Conservation (phyloP, 2,329 filamentous ascomycete genomes). For the Fusarium burgessii region DNA sequence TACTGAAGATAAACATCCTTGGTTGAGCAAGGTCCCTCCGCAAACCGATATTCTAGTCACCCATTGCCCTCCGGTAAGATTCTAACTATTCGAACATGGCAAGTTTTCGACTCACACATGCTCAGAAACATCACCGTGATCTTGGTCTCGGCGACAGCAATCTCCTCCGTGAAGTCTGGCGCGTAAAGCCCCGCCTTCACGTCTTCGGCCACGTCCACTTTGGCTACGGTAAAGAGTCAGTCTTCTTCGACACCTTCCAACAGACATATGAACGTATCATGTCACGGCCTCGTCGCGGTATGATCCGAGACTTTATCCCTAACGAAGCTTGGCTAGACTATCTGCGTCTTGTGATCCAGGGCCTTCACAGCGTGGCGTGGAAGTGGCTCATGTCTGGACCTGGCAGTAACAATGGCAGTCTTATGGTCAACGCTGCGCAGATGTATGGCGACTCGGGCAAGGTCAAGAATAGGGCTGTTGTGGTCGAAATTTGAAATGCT, state of each 20-base stretch:
- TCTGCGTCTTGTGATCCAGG: slow-evolving; percentile 58
- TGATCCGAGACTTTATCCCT: slow-evolving; percentile 61
- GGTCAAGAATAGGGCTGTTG: slow-evolving; percentile 56
- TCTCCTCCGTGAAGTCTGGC: slow-evolving; percentile 78
- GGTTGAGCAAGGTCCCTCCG: slow-evolving; percentile 76
- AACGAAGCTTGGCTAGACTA: slow-evolving; percentile 61
- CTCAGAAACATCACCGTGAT: slow-evolving; percentile 74
- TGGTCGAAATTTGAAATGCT: slow-evolving; percentile 50
- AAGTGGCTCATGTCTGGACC: slow-evolving; percentile 68
- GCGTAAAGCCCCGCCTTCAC: slow-evolving; percentile 79
- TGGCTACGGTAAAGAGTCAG: slow-evolving; percentile 75
- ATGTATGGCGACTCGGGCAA: slow-evolving; percentile 66
- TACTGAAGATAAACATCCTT: slow-evolving; percentile 72
- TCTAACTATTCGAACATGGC: background rate
- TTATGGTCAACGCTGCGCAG: slow-evolving; percentile 70
- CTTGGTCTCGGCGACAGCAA: slow-evolving; percentile 77
- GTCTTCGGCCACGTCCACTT: slow-evolving; percentile 89
- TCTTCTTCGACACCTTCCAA: slow-evolving; percentile 82
- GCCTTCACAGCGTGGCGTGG: slow-evolving; percentile 63
- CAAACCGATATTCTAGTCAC: slow-evolving; percentile 85
- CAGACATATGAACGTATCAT: slow-evolving; percentile 76
- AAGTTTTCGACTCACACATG: slow-evolving; percentile 11
- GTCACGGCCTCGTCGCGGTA: slow-evolving; percentile 56
- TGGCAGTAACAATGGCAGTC: slow-evolving; percentile 60
- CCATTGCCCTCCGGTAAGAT: slow-evolving; percentile 77